These are phyloP conservation scores for Zalaria obscura DNA, from an alignment of 2,329 filamentous ascomycete genomes.

Conservation along the genomic window DNA sequence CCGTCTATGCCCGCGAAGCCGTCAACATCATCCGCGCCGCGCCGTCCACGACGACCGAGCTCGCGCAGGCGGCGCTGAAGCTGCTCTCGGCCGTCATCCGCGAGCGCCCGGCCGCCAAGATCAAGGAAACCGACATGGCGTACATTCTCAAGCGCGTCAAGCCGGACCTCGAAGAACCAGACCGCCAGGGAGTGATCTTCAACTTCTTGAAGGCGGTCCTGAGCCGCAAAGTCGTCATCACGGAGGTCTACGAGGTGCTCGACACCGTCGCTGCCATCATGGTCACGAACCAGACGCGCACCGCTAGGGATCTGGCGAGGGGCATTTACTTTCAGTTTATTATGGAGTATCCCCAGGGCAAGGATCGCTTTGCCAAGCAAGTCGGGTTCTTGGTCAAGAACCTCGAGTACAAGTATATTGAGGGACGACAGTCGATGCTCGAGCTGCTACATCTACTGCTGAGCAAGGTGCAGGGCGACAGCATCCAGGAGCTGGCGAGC, in stretches of 20 bases:
- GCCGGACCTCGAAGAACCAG: conserved; percentile 81
- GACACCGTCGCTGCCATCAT: conserved; percentile 84
- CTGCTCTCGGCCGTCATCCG: conserved; percentile 73
- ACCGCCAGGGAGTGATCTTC: conserved; percentile 85
- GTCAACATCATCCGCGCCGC: conserved; percentile 66
- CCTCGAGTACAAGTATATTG: conserved; percentile 75
- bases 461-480: conserved; percentile 67
- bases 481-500: conserved; percentile 67
- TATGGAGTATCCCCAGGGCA: conserved; percentile 85
- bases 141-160: conserved; percentile 70
- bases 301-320: conserved; percentile 73
- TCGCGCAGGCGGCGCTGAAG: conserved; percentile 79
- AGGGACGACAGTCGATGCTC: conserved; percentile 83
- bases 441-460: conserved; percentile 80
- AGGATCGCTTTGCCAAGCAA: conserved; percentile 78
- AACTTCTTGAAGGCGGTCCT: conserved; percentile 84
- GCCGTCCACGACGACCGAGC: conserved; percentile 64
- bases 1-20: conserved; percentile 74
- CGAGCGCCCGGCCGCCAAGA: conserved; percentile 58
- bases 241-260: conserved; percentile 78
- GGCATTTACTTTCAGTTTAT: conserved; percentile 91
- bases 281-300: conserved; percentile 87
- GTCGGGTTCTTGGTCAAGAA: conserved; percentile 81
- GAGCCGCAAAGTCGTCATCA: conserved; percentile 70
- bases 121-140: conserved; percentile 73